These are phyloP conservation scores for Phytophthora nicotianae DNA, from an alignment of 352 stramenopile genomes.

Conservation along the genomic window DNA sequence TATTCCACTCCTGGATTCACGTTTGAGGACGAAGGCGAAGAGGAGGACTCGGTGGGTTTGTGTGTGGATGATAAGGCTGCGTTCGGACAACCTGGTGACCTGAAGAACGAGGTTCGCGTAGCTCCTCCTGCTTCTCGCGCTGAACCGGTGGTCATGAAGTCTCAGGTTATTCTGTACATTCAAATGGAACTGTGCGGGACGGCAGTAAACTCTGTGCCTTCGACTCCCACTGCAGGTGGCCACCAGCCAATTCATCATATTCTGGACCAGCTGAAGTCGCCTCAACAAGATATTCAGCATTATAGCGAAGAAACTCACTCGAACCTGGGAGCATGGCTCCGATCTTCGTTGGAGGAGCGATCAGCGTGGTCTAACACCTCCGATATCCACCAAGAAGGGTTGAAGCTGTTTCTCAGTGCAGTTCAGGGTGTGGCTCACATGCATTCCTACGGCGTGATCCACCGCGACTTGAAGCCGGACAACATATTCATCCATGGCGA, in stretches of 20 bases:
- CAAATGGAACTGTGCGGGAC: conserved; percentile 78
- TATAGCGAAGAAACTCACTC: conserved; percentile 48
- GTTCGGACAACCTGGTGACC: conserved; percentile 26
- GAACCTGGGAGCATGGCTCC: conserved; percentile 73
- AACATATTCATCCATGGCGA: conserved; percentile 77
- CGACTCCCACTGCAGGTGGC: conserved; percentile 23
- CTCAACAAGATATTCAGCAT: conserved; percentile 30
- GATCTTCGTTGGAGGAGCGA: conserved; percentile 61
- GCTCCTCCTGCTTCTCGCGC: conserved; percentile 7
- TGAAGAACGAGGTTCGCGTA: conserved; percentile 24
- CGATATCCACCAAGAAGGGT: conserved; percentile 56
- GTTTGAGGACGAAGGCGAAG: conserved; percentile 57
- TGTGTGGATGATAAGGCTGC: conserved; percentile 33
- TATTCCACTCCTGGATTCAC: conserved; percentile 63
- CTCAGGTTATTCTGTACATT: conserved; percentile 73
- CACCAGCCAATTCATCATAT: conserved; percentile 55
- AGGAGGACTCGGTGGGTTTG: conserved; percentile 44
- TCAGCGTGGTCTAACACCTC: conserved; percentile 42
- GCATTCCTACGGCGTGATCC: conserved; percentile 72
- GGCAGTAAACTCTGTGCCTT: conserved; percentile 25
- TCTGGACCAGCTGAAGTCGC: conserved; percentile 44
- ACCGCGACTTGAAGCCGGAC: conserved; percentile 78
- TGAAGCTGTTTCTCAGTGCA: conserved; percentile 68
- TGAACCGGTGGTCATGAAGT: conserved; percentile 33
- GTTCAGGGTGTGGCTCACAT: conserved; percentile 79